phyloP scores from a whole-genome alignment of 1,284 basidiomycete species.

The Irpex lacteus region DNA sequence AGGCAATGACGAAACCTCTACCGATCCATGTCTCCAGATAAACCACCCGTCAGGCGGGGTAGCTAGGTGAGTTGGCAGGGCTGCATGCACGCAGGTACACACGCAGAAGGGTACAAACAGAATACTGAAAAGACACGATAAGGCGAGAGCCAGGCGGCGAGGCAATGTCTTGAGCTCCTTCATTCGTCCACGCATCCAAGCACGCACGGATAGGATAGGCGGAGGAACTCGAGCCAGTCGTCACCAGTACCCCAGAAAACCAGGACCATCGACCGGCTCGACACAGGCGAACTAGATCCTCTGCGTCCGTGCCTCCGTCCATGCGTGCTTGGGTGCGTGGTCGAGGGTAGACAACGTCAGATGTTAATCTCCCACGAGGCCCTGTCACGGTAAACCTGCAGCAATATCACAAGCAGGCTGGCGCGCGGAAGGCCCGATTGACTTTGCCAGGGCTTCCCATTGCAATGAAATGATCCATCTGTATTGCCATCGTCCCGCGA shows the following conservation, averaged over 20 bases:
- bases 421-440: neutral
- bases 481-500: neutral
- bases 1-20: slow-evolving; percentile 7
- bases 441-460: neutral
- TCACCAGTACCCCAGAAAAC: slow-evolving; percentile 1
- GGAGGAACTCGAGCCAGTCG: neutral
- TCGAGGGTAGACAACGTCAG: neutral
- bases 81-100: neutral
- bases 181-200: neutral
- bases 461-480: neutral
- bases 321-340: neutral
- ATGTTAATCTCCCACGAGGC: neutral
- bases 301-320: neutral
- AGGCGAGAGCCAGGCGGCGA: neutral
- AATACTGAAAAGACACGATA: neutral
- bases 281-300: neutral
- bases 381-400: neutral
- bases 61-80: neutral
- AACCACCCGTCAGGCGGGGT: neutral
- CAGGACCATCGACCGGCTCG: neutral
- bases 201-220: neutral
- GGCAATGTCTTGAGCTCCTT: neutral
- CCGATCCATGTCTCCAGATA: neutral
- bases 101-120: neutral
- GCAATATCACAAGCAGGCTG: neutral